Conservation (phyloP, 2,329 filamentous ascomycete genomes). For the Penicillium sclerotiorum region DNA sequence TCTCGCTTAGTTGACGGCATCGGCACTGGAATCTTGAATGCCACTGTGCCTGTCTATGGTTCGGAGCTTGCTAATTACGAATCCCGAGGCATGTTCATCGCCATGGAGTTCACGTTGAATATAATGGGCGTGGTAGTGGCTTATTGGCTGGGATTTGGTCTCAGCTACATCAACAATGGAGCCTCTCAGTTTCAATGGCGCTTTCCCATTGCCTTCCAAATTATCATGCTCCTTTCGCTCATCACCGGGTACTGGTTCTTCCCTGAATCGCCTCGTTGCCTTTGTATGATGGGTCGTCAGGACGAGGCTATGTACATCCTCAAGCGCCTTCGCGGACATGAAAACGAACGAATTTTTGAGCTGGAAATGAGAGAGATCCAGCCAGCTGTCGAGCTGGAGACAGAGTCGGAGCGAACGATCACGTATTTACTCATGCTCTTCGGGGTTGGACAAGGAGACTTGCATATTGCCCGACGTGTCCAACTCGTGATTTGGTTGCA, state of each 20-base stretch:
- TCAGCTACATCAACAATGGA: constrained; percentile 60
- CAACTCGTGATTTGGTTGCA: constrained; percentile 36
- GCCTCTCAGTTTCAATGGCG: constrained; percentile 61
- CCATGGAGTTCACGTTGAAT: constrained; percentile 70
- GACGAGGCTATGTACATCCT: constrained; percentile 56
- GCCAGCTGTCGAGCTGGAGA: constrained; percentile 27
- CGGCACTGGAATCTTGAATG: constrained; percentile 67
- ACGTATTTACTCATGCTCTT: constrained; percentile 32
- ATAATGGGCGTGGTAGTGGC: constrained; percentile 66
- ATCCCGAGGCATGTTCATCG: constrained; percentile 65
- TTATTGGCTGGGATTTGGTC: constrained; percentile 61
- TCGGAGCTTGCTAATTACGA: constrained; percentile 67
- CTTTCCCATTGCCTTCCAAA: constrained; percentile 69
- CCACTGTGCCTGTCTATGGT: constrained; percentile 68
- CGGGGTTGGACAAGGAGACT: constrained; percentile 26
- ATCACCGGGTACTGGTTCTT: constrained; percentile 61
- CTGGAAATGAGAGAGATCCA: constrained; percentile 46
- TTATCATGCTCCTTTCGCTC: constrained; percentile 60
- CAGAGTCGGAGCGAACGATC: constrained; percentile 18
- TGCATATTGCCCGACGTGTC: constrained; percentile 31
- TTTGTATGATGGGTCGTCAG: constrained; percentile 63
- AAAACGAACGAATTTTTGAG: constrained; percentile 22
- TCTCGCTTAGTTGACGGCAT: constrained; percentile 61
- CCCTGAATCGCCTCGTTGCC: constrained; percentile 60
- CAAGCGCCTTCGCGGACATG: constrained; percentile 17